Percentiles rank a stretch among this genome's conserved stretches.
phyloP scores from a whole-genome alignment of 228 moss, liverwort and hornwort genomes.

The Sphagnum magellanicum region DNA sequence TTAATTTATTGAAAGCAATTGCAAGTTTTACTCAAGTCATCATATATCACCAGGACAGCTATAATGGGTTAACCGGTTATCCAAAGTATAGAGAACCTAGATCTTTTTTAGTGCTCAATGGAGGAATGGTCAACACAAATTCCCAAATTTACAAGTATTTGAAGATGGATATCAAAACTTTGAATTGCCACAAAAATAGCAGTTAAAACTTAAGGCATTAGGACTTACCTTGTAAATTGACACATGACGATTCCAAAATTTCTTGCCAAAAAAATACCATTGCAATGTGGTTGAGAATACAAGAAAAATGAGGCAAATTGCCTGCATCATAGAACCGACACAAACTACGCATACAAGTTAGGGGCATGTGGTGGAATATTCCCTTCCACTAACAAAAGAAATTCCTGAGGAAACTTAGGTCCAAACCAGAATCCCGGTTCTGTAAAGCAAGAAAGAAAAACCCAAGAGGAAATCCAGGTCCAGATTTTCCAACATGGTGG shows the following conservation, averaged over 20 bases:
- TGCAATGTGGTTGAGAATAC: slow-evolving; percentile 33
- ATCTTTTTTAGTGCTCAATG: neutral
- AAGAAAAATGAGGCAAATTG: slow-evolving; percentile 12
- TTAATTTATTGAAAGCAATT: slow-evolving; percentile 5
- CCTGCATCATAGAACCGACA: neutral
- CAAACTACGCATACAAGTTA: neutral
- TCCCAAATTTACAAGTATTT: neutral
- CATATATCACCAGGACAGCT: neutral
- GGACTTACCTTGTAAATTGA: slow-evolving; percentile 25
- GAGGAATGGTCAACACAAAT: slow-evolving; percentile 1
- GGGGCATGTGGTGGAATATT: neutral
- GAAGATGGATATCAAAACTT: neutral
- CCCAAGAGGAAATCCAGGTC: neutral
- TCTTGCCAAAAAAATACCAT: slow-evolving; percentile 29
- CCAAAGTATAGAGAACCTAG: neutral
- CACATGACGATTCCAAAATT: slow-evolving; percentile 18
- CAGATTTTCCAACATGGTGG: neutral
- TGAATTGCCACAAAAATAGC: neutral
- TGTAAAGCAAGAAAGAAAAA: neutral
- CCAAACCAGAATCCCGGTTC: neutral
- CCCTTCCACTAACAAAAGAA: neutral
- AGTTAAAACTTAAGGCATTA: neutral
- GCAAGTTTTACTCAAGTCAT: neutral
- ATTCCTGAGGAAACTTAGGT: neutral
- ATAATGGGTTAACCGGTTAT: neutral